phyloP scores from a whole-genome alignment of 1,284 basidiomycete species.

The Cryptococcus neoformans region DNA sequence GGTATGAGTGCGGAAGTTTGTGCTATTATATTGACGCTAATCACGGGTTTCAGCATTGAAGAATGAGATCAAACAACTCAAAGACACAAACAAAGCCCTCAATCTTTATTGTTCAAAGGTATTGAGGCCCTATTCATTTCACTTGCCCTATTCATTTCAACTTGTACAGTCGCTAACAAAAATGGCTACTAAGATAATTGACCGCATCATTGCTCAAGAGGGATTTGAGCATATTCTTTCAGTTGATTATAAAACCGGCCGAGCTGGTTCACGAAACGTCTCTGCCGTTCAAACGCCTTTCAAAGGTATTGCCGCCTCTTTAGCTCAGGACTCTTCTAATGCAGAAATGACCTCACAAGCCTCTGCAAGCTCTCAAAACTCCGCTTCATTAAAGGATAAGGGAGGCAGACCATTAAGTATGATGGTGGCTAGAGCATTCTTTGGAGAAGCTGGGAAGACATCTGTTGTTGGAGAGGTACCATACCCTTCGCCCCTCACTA shows the following conservation, averaged over 20 bases:
- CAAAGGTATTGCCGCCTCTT: conserved; percentile 1
- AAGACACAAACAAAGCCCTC: conserved; percentile 91
- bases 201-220: conserved; percentile 88
- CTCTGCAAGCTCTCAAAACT: not conserved
- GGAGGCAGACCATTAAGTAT: conserved; percentile 32
- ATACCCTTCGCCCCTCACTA: too few relatives aligned
- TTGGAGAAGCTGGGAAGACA: conserved; percentile 3
- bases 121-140: conserved; percentile 5
- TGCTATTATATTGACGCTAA: not conserved
- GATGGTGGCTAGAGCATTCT: conserved; percentile 21
- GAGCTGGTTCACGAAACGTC: conserved; percentile 7
- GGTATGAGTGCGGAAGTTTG: conserved; percentile 12
- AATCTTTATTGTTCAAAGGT: conserved; percentile 87
- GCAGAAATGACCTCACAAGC: not conserved
- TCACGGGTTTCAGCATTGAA: conserved; percentile 54
- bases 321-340: not conserved
- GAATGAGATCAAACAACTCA: conserved; percentile 80
- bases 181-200: conserved; percentile 62
- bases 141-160: not conserved
- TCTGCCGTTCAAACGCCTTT: conserved; percentile 5
- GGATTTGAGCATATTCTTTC: conserved; percentile 92
- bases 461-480: not conserved
- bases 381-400: conserved; percentile 5
- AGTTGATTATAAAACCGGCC: conserved; percentile 64
- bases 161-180: too few relatives aligned